A percentile compares a stretch with the other conserved stretches of the same genome.
phyloP scores from a whole-genome alignment of 805 yeast species.

The Candida silvicultrix region DNA sequence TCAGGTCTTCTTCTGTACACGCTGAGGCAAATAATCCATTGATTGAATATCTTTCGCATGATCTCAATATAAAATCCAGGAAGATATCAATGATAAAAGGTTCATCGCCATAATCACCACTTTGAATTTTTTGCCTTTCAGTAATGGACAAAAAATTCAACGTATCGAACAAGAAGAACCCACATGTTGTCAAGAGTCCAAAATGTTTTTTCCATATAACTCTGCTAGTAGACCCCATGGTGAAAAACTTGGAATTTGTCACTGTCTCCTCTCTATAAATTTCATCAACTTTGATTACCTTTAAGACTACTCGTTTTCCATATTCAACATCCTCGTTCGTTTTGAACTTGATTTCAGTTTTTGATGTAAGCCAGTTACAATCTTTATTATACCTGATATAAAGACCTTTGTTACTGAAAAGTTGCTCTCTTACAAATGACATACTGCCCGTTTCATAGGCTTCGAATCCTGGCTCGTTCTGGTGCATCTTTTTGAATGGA shows the following conservation, averaged over 20 bases:
- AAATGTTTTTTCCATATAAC: conserved; percentile 37
- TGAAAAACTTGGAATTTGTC: conserved; percentile 23
- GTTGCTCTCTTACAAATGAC: conserved; percentile 4
- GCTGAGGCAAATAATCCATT: conserved; percentile 35
- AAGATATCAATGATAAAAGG: conserved; percentile 27
- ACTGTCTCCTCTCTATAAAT: conserved; percentile 34
- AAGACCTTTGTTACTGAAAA: conserved; percentile 24
- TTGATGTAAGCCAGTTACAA: conserved; percentile 20
- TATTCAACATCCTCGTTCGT: conserved; percentile 1
- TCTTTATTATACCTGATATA: conserved; percentile 25
- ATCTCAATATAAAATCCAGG: conserved; percentile 13
- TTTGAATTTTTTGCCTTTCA: conserved; percentile 22
- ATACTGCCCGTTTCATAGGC: not conserved
- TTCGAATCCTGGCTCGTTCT: not conserved
- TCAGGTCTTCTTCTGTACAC: conserved; percentile 9
- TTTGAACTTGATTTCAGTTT: conserved; percentile 15
- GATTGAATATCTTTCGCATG: conserved; percentile 29
- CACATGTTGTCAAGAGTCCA: conserved; percentile 44
- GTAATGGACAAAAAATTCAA: conserved; percentile 24
- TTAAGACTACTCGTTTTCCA: conserved; percentile 9
- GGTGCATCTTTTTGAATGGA: conserved; percentile 7
- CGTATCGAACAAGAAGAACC: conserved; percentile 39
- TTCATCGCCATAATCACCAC: conserved; percentile 14
- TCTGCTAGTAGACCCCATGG: conserved; percentile 21
- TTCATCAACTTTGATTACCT: conserved; percentile 35